phyloP scores from a whole-genome alignment of 1,284 basidiomycete species.

The Ganoderma resinaceum region DNA sequence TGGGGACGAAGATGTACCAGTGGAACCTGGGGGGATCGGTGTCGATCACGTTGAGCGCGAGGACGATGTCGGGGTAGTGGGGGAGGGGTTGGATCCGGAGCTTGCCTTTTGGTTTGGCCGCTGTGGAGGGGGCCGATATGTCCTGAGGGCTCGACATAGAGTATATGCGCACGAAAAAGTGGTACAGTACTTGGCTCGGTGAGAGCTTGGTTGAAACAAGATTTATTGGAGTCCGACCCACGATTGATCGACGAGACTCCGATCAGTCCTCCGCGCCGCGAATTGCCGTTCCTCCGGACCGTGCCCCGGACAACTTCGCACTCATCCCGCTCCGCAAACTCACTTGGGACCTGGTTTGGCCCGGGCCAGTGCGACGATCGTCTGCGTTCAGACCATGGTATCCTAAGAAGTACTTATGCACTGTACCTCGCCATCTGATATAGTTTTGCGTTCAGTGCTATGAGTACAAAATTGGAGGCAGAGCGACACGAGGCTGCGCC shows the following conservation, averaged over 20 bases:
- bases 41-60: slow-evolving; percentile 26
- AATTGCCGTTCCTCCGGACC: not conserved
- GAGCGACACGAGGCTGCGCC: not conserved
- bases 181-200: not conserved
- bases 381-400: not conserved
- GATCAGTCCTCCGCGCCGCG: not conserved
- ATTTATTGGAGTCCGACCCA: not conserved
- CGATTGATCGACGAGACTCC: not conserved
- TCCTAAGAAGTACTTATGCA: not conserved
- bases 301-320: not conserved
- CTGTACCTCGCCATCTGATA: not conserved
- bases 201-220: too few relatives aligned
- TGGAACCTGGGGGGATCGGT: slow-evolving; percentile 24
- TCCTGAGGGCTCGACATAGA: not conserved
- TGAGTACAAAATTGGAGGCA: not conserved
- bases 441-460: not conserved
- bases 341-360: too few relatives aligned
- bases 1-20: slow-evolving; percentile 25
- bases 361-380: not conserved
- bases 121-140: not conserved
- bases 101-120: not conserved
- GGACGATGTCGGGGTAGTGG: slow-evolving; percentile 19
- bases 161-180: not conserved
- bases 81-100: slow-evolving; percentile 11
- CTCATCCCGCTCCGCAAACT: not conserved